Base-by-base conservation (phyloP, 2,329 filamentous ascomycete species). In the Periconia sp. region DNA sequence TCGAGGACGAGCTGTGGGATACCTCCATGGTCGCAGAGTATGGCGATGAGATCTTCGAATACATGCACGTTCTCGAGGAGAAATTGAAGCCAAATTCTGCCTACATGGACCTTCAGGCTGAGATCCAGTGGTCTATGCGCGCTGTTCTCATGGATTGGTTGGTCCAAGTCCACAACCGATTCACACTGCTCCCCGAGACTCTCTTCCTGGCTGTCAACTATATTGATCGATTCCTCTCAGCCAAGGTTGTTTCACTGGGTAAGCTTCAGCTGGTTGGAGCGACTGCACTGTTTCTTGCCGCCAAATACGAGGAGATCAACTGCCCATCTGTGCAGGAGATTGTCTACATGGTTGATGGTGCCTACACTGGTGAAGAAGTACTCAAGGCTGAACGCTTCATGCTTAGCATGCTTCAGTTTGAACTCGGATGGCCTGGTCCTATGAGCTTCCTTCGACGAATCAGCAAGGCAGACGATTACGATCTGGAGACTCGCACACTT, bases 241-340 rank as follows among this genome's bases (percentile, higher is more conserved):
- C 85, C 79, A 99, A 99, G 80, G 87, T 97, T 37, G 92, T 99
- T 33, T 97, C 94, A 1, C 84, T 97, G 14, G 90, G 89, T 57
- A 97, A 97, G 77, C 82, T 99, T 44, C 94, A 99, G 77, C 85
- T 99, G 15, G 94, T 97, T 48, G 94, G 94, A 45, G 93, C 94
- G 19, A 97, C 94, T 3, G 94, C 94, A 23, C 89, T 99, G 62
- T 92, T 97, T 66, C 88, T 99, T 56, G 94, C 94, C 13, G 90
- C 94, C 64, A 99, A 99, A 77, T 99, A 97, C 71, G 94, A 99
- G 75, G 94, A 99, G 78, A 97, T 99, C 79, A 96, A 96, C 76
- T 96, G 92, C 74, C 94, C 92, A 20, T 96, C 93, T 1, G 86
- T 99, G 19, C 85, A 89, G 57, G 94, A 99, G 79, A 96, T 99